Evolutionary conservation across 1,139 yeast genomes (phyloP).

Genomic region (Wickerhamomyces sp.): DNA sequence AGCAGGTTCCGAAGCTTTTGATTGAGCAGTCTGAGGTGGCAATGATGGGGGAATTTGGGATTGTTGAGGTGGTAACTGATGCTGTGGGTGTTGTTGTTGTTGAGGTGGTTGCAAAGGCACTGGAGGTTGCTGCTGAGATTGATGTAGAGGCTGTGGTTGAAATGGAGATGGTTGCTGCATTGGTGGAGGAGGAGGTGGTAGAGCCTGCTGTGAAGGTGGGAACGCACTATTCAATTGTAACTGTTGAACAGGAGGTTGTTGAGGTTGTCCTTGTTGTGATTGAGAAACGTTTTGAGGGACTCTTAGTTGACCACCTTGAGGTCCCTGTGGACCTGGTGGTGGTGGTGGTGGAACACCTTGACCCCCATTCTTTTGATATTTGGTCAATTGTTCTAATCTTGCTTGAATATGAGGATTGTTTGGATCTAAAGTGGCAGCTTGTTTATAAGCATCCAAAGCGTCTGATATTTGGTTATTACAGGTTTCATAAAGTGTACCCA

Average conservation of each 20-base stretch:
- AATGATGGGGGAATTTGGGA: background rate
- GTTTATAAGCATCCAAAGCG: conserved; percentile 93
- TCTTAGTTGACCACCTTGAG: conserved; percentile 53
- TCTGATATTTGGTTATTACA: conserved; percentile 94
- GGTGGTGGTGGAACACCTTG: conserved; percentile 52
- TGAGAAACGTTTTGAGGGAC: conserved; percentile 34
- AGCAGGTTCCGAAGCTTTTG: background rate
- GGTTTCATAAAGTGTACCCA: conserved; percentile 94
- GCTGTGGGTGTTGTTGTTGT: conserved; percentile 8
- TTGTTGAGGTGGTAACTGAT: conserved; percentile 6
- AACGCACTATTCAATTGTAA: conserved; percentile 3
- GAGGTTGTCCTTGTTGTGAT: conserved; percentile 21
- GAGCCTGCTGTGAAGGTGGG: conserved; percentile 19
- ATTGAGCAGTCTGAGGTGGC: background rate
- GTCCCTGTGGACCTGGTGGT: conserved; percentile 59
- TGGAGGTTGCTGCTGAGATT: conserved; percentile 6
- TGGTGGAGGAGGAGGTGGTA: conserved; percentile 15
- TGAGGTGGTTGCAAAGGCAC: conserved; percentile 6
- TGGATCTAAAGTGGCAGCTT: conserved; percentile 94
- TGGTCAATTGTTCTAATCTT: conserved; percentile 78
- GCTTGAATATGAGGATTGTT: conserved; percentile 91
- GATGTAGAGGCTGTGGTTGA: conserved; percentile 20
- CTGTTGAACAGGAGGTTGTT: conserved; percentile 23
- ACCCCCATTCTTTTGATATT: conserved; percentile 72
- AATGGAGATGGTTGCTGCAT: conserved; percentile 24